A percentile compares a stretch with the other conserved stretches of the same genome.
Evolutionary conservation across 306 rosid species (phyloP).

Genomic region (Inga laurina): DNA sequence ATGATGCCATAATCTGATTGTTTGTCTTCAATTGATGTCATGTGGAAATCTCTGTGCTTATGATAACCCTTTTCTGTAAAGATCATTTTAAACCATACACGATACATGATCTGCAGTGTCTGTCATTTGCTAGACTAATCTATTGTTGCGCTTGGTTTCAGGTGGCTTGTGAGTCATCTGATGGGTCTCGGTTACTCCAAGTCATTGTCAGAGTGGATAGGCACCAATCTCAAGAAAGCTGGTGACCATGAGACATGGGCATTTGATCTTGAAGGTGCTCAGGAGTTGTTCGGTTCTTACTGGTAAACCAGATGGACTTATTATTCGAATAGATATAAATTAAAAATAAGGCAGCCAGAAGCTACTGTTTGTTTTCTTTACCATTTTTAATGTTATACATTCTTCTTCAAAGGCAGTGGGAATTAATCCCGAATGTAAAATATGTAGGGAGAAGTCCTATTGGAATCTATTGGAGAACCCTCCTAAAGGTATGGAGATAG

Average conservation of each 20-base stretch:
- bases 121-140: slow-evolving; percentile 13
- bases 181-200: slow-evolving; percentile 83
- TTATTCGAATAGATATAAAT: slow-evolving; percentile 9
- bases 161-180: slow-evolving; percentile 95
- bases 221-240: slow-evolving; percentile 77
- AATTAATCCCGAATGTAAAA: slow-evolving; percentile 16
- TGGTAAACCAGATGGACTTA: slow-evolving; percentile 47
- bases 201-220: slow-evolving; percentile 89
- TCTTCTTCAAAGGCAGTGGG: neutral
- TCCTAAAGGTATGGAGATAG: slow-evolving; percentile 67
- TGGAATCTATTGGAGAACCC: slow-evolving; percentile 82
- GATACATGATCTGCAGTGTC: neutral
- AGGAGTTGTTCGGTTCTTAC: slow-evolving; percentile 85
- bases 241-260: slow-evolving; percentile 87
- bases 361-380: neutral
- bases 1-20: slow-evolving; percentile 3
- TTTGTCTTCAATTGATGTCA: slow-evolving; percentile 15
- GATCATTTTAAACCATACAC: slow-evolving; percentile 4
- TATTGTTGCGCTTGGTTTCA: slow-evolving; percentile 41
- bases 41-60: neutral
- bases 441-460: slow-evolving; percentile 68
- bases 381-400: neutral
- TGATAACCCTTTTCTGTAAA: neutral
- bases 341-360: neutral
- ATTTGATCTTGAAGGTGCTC: slow-evolving; percentile 78